Percentiles rank a stretch among this genome's conserved stretches.
Evolutionary conservation across 495 filamentous ascomycete genomes (phyloP).

Genomic region (Cercophora scortea): DNA sequence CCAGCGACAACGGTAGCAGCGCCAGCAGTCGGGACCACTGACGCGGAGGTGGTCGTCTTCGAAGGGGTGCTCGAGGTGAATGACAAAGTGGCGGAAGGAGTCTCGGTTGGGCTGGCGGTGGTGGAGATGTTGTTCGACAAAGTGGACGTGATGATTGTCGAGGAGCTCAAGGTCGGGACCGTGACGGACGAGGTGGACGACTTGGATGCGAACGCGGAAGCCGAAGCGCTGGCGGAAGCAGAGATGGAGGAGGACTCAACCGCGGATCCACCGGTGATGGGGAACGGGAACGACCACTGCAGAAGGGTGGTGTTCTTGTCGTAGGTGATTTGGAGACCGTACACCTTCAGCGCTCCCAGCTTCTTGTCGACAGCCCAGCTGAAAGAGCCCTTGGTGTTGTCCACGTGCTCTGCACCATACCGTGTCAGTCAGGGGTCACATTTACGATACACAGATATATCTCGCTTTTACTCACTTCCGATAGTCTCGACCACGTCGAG

Average conservation of each 20-base stretch:
- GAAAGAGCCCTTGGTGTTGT: constrained; percentile 21
- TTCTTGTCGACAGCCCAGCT: constrained; percentile 30
- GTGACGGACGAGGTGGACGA: constrained; percentile 6
- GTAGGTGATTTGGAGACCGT: constrained; percentile 36
- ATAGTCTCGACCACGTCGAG: constrained; percentile 23
- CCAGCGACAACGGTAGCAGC: constrained; percentile 25
- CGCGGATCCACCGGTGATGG: constrained; percentile 24
- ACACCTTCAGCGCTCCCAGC: constrained; percentile 29
- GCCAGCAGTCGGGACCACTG: constrained; percentile 17
- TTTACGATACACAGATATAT: too few species aligned
- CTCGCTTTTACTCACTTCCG: constrained; percentile 26
- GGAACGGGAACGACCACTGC: constrained; percentile 45
- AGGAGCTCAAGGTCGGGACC: constrained; percentile 2
- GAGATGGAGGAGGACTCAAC: constrained; percentile 3
- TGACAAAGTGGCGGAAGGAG: background rate
- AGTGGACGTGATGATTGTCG: constrained; percentile 5
- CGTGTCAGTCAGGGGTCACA: too few species aligned
- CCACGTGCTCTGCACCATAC: constrained; percentile 17
- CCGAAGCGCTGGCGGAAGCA: background rate
- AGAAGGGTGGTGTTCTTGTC: constrained; percentile 27
- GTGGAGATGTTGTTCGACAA: constrained; percentile 4
- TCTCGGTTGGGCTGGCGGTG: background rate
- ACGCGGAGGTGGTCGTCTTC: background rate
- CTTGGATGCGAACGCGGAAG: background rate
- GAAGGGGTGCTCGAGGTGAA: background rate